These are phyloP conservation scores for Eimeria tenella DNA, from an alignment of 169 alveolate species.

Conservation along the genomic window DNA sequence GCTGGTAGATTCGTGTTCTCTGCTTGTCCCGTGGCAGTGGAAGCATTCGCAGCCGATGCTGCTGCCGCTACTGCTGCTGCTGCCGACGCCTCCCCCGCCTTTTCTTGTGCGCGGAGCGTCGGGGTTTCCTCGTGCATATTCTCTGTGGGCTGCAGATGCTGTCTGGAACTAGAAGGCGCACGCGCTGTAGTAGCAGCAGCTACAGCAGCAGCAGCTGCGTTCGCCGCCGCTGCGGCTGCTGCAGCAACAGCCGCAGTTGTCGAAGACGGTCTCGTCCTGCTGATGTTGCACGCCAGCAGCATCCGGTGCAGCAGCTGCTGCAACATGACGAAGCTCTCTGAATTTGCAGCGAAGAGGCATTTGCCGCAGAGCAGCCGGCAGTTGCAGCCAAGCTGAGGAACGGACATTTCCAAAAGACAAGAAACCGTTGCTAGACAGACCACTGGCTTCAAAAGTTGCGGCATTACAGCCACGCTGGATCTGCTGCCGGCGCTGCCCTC, in stretches of 20 bases:
- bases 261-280: constrained; percentile 38
- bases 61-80: constrained; percentile 48
- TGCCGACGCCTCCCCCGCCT: constrained; percentile 14
- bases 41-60: constrained; percentile 29
- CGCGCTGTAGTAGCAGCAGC: constrained; percentile 51
- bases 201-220: constrained; percentile 7
- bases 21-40: background rate
- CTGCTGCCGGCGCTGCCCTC: background rate
- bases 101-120: background rate
- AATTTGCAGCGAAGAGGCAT: constrained; percentile 46
- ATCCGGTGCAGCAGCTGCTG: constrained; percentile 69
- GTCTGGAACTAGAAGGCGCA: background rate
- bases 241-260: constrained; percentile 60
- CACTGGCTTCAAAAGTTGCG: constrained; percentile 51
- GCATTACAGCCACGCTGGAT: background rate
- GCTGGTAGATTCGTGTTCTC: background rate
- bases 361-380: constrained; percentile 44
- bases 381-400: constrained; percentile 60
- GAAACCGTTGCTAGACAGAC: constrained; percentile 1
- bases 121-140: background rate
- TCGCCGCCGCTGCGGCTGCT: constrained; percentile 31
- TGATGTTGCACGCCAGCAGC: constrained; percentile 68
- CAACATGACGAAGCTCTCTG: constrained; percentile 56
- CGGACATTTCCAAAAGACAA: constrained; percentile 23
- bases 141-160: constrained; percentile 43